A percentile compares a stretch with the other conserved stretches of the same genome.
These are phyloP conservation scores for Epichloe typhina DNA, from an alignment of 2,329 filamentous ascomycete species.

Conservation along the genomic window DNA sequence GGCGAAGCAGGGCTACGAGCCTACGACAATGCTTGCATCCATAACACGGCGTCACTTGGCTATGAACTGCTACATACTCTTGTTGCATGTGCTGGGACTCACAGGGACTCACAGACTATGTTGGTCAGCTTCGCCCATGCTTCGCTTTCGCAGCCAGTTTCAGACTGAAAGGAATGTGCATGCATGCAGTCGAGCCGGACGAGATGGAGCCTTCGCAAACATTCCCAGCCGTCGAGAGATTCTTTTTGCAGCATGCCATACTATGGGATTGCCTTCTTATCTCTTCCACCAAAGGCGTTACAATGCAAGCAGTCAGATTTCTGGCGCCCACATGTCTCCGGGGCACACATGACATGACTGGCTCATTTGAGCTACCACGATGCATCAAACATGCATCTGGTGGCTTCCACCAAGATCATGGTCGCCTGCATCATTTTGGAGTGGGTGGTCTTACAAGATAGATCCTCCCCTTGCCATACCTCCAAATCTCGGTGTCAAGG, in stretches of 20 bases:
- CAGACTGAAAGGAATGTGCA: not conserved
- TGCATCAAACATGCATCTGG: not conserved
- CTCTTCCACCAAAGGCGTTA: not conserved
- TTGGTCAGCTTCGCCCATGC: not conserved
- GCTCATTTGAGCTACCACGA: not conserved
- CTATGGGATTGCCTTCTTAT: not conserved
- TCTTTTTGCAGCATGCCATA: not conserved
- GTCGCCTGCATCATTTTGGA: not conserved
- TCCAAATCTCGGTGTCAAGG: not conserved
- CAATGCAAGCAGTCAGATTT: not conserved
- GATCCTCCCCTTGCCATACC: not conserved
- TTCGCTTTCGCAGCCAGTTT: not conserved
- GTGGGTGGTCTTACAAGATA: not conserved
- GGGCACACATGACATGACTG: not conserved
- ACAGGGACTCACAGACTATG: not conserved
- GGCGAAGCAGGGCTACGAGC: not conserved
- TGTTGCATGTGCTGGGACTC: not conserved
- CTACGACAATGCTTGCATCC: not conserved
- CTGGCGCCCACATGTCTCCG: not conserved
- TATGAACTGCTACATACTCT: not conserved
- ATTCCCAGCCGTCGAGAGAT: not conserved
- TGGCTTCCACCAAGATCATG: not conserved
- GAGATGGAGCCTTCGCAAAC: not conserved
- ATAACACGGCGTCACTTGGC: not conserved
- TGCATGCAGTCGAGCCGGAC: not conserved